Conservation (phyloP, 169 alveolate species). For the Plasmodium yoelii region DNA sequence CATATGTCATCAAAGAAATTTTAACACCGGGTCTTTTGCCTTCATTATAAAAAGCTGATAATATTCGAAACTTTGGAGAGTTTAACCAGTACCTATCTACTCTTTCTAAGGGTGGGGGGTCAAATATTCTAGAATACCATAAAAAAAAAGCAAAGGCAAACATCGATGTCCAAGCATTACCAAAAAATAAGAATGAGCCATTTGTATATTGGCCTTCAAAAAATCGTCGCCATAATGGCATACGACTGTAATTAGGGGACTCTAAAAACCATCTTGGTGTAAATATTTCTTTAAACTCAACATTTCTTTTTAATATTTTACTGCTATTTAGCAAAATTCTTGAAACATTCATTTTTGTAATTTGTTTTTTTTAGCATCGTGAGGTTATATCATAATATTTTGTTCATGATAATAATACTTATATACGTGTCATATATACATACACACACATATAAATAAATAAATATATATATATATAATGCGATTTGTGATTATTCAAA, state of each 20-base stretch:
- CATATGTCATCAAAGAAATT: constrained; percentile 88
- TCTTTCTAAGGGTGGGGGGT: constrained; percentile 91
- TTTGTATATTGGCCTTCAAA: constrained; percentile 90
- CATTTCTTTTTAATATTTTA: constrained; percentile 77
- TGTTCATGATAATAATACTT: no score
- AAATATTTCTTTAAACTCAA: constrained; percentile 82
- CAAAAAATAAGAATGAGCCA: constrained; percentile 86
- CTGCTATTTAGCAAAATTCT: constrained; percentile 17
- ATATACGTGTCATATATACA: no score
- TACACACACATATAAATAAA: no score
- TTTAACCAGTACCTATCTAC: constrained; percentile 90
- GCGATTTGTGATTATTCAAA: no score
- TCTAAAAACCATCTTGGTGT: constrained; percentile 89
- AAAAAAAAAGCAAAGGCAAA: constrained; percentile 88
- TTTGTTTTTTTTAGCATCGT: neutral
- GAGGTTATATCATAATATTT: no score
- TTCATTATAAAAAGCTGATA: constrained; percentile 90
- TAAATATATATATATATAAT: no score
- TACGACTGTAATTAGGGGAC: constrained; percentile 88
- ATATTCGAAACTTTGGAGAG: constrained; percentile 88
- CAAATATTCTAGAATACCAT: constrained; percentile 89
- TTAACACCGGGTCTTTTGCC: constrained; percentile 91
- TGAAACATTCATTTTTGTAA: constrained; percentile 38
- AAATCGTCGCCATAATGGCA: constrained; percentile 89
- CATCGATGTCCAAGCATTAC: constrained; percentile 91